phyloP scores from a whole-genome alignment of 257 asterid species.

The Nemophila menziesii region DNA sequence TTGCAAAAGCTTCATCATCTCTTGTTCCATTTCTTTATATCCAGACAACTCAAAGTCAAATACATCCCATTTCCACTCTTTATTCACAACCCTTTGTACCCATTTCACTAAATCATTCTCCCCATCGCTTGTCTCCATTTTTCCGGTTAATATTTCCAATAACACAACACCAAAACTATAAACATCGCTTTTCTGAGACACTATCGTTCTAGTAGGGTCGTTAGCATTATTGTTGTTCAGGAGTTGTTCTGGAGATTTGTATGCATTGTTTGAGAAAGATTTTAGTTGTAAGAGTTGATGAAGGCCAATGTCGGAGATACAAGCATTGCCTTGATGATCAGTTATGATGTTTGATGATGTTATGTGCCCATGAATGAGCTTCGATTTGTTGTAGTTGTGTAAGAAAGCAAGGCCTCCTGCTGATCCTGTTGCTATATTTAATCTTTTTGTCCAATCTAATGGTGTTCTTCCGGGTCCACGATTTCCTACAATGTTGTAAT shows the following conservation, averaged over 20 bases:
- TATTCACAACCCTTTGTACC: slow-evolving; percentile 21
- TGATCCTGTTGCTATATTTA: slow-evolving; percentile 25
- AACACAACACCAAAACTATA: slow-evolving; percentile 28
- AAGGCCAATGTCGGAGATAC: slow-evolving; percentile 23
- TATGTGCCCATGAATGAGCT: slow-evolving; percentile 24
- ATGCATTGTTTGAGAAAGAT: slow-evolving; percentile 12
- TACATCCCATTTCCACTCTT: slow-evolving; percentile 32
- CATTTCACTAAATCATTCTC: slow-evolving; percentile 19
- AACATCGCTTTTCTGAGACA: slow-evolving; percentile 21
- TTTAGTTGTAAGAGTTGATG: slow-evolving; percentile 13
- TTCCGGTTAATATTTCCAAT: slow-evolving; percentile 29
- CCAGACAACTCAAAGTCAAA: slow-evolving; percentile 31
- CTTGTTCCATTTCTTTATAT: slow-evolving; percentile 29
- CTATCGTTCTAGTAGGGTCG: slow-evolving; percentile 1
- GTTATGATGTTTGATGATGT: slow-evolving; percentile 27
- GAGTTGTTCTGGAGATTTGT: slow-evolving; percentile 19
- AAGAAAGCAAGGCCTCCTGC: slow-evolving; percentile 24
- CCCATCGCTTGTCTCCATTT: slow-evolving; percentile 15
- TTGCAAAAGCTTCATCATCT: slow-evolving; percentile 26
- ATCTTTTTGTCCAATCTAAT: slow-evolving; percentile 29
- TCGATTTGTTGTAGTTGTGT: slow-evolving; percentile 21
- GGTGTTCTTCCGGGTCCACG: slow-evolving; percentile 40
- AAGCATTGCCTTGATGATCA: slow-evolving; percentile 23
- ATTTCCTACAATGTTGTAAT: too few species aligned
- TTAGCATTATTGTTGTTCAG: neutral